phyloP scores from a whole-genome alignment of 331 rosid genomes.

The Stylosanthes scabra region DNA sequence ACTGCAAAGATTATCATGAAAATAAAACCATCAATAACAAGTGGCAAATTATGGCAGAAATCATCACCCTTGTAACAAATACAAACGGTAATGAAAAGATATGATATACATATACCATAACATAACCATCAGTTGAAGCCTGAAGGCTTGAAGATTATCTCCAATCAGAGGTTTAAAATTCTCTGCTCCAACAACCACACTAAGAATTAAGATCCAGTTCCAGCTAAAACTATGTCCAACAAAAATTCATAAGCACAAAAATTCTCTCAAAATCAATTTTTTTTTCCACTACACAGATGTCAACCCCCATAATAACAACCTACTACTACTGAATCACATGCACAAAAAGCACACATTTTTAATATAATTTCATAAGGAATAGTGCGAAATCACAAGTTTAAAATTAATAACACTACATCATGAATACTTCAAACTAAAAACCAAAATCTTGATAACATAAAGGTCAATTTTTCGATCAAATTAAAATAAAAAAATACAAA shows the following conservation, averaged over 20 bases:
- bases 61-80: not conserved
- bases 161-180: slow-evolving; percentile 10
- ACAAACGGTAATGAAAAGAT: not conserved
- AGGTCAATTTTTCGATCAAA: slow-evolving; percentile 1
- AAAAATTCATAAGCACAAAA: not conserved
- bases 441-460: not conserved
- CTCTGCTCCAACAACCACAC: not conserved
- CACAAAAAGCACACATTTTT: not conserved
- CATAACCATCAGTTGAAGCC: slow-evolving; percentile 6
- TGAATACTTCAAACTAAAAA: slow-evolving; percentile 14
- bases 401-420: not conserved
- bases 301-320: not conserved
- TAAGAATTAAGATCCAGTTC: slow-evolving; percentile 3
- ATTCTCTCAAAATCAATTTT: not conserved
- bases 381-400: not conserved
- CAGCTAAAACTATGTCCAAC: not conserved
- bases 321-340: not conserved
- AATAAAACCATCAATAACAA: slow-evolving; percentile 10
- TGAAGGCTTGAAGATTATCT: slow-evolving; percentile 15
- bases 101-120: slow-evolving; percentile 11
- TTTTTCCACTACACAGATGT: not conserved
- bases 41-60: slow-evolving; percentile 13
- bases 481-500: too few species aligned
- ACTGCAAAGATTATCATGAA: not conserved
- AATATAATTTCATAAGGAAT: not conserved